A percentile compares a stretch with the other conserved stretches of the same genome.
These are phyloP conservation scores for Phyllosticta citribraziliensis DNA, from an alignment of 2,329 filamentous ascomycete species.

Conservation along the genomic window DNA sequence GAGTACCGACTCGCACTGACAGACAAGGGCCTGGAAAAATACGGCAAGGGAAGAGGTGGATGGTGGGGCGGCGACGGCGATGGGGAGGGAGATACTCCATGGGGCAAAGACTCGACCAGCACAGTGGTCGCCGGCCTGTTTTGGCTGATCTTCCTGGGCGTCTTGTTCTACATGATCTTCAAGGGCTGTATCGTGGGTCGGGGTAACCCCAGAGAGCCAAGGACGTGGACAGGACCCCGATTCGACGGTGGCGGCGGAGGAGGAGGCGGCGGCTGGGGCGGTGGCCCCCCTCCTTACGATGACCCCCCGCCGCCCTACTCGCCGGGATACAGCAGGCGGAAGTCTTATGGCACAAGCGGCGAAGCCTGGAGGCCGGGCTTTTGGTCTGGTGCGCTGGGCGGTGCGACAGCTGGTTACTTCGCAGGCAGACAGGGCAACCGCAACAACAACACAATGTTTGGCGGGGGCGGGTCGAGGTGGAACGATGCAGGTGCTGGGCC, in stretches of 20 bases:
- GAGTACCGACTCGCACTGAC: slow-evolving; percentile 79
- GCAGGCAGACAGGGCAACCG: slow-evolving; percentile 33
- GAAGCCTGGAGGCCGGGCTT: slow-evolving; percentile 62
- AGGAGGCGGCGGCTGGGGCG: slow-evolving; percentile 32
- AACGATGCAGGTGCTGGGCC: slow-evolving; percentile 15
- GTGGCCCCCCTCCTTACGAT: slow-evolving; percentile 37
- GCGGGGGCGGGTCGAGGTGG: slow-evolving; percentile 20
- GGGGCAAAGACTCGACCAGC: slow-evolving; percentile 19
- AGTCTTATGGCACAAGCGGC: slow-evolving; percentile 14
- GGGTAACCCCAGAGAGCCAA: slow-evolving; percentile 6
- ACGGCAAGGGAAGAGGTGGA: slow-evolving; percentile 45
- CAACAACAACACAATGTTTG: slow-evolving; percentile 27
- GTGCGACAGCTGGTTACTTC: slow-evolving; percentile 58
- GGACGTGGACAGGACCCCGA: slow-evolving; percentile 15
- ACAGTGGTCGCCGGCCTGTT: slow-evolving; percentile 41
- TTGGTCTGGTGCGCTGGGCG: slow-evolving; percentile 59
- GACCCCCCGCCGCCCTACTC: slow-evolving; percentile 40
- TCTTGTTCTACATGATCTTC: slow-evolving; percentile 54
- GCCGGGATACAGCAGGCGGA: slow-evolving; percentile 13
- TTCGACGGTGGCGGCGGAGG: slow-evolving; percentile 17
- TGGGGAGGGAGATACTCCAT: slow-evolving; percentile 22
- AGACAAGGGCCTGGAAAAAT: slow-evolving; percentile 60
- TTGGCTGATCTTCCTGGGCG: slow-evolving; percentile 49
- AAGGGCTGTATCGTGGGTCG: slow-evolving; percentile 34
- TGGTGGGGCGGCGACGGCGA: slow-evolving; percentile 26